phyloP scores from a whole-genome alignment of 1,284 basidiomycete genomes.

The Apiotrichum gracile region DNA sequence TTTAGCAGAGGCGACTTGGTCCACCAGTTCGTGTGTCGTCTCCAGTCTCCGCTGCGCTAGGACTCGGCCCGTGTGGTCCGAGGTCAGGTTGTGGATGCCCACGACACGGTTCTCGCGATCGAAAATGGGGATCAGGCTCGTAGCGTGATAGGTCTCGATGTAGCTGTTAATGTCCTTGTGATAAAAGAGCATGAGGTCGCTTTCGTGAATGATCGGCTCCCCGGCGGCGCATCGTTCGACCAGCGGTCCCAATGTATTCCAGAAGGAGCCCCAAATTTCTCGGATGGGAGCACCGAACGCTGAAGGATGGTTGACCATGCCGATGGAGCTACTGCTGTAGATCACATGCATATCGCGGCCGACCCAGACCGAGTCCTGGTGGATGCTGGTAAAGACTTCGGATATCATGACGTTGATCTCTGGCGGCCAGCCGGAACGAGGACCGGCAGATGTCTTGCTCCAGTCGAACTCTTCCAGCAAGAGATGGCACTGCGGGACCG shows the following conservation, averaged over 20 bases:
- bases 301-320: constrained; percentile 26
- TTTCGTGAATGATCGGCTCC: not conserved
- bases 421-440: not conserved
- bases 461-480: not conserved
- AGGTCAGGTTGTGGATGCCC: constrained; percentile 32
- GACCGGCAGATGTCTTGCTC: not conserved
- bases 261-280: constrained; percentile 28
- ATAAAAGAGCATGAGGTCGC: not conserved
- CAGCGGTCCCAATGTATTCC: constrained; percentile 22
- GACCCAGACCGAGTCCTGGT: constrained; percentile 27
- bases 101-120: constrained; percentile 17
- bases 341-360: constrained; percentile 29
- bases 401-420: not conserved
- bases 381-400: not conserved
- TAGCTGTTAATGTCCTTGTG: constrained; percentile 15
- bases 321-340: constrained; percentile 23
- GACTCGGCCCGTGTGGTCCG: constrained; percentile 29
- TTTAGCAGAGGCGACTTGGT: constrained; percentile 23
- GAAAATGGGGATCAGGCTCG: constrained; percentile 33
- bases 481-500: too few relatives aligned
- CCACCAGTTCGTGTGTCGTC: constrained; percentile 31
- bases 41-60: constrained; percentile 28
- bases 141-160: constrained; percentile 34
- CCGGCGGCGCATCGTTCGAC: constrained; percentile 18
- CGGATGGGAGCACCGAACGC: constrained; percentile 24